phyloP scores from a whole-genome alignment of 1,284 basidiomycete species.

The Coniophora puteana region DNA sequence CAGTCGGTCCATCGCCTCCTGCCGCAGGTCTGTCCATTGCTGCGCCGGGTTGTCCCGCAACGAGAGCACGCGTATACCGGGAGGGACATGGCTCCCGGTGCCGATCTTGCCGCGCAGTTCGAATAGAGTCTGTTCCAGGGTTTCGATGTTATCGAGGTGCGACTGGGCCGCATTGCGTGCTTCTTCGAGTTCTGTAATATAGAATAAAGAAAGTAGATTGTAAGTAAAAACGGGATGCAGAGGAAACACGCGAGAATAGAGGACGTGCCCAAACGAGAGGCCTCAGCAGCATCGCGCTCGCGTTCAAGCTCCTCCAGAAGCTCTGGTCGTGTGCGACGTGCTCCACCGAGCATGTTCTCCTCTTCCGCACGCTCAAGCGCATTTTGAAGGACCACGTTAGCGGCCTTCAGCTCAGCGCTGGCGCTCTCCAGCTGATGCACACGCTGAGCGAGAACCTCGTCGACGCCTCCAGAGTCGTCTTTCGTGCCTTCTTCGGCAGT shows the following conservation, averaged over 20 bases:
- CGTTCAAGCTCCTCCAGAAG: conserved; percentile 39
- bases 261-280: conserved; percentile 43
- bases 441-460: conserved; percentile 33
- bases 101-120: conserved; percentile 73
- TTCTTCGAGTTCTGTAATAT: conserved; percentile 39
- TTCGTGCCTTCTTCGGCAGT: conserved; percentile 45
- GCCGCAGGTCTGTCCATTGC: conserved; percentile 66
- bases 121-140: conserved; percentile 69
- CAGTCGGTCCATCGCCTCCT: conserved; percentile 64
- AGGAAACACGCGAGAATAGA: neutral
- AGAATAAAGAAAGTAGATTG: conserved; percentile 1
- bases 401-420: conserved; percentile 49
- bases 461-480: conserved; percentile 14
- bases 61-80: conserved; percentile 64
- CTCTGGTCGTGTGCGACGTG: conserved; percentile 29
- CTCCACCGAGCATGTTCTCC: conserved; percentile 23
- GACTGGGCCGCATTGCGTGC: conserved; percentile 31
- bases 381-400: conserved; percentile 40
- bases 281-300: conserved; percentile 34
- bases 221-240: neutral
- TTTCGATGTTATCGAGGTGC: conserved; percentile 52
- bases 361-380: conserved; percentile 40
- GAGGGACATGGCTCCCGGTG: conserved; percentile 73
- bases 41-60: conserved; percentile 74
- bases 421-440: conserved; percentile 57